Evolutionary conservation across 2,329 filamentous ascomycete species (phyloP), one percentile per base, ranked within the genome.

Genomic region (Xylariaceae sp.): DNA sequence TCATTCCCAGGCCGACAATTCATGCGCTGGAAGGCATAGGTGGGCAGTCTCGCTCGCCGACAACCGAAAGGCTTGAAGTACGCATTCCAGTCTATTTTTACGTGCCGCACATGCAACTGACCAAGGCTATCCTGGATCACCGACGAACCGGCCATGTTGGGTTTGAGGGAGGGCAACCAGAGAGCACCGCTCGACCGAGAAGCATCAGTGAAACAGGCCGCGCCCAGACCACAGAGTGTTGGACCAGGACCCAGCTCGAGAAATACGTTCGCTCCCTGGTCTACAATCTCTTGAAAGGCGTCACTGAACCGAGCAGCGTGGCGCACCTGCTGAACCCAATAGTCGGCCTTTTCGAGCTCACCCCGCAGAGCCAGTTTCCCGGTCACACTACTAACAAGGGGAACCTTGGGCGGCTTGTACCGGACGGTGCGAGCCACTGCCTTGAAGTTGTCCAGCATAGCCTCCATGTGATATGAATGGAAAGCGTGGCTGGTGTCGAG

Each of bases 21-120:
- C 16, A 34, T 32, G 19, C 55, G 48, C 27, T 59, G 56, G 38
- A 61, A 61, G 14, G 55, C 52, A 34, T 61, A 60, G 1, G 57
- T 58, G 9, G 59, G 57, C 21, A 60, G 41, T 19, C 48, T 31
- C n/a, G 61, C 49, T 3, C 55, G 46, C 14, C 43, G 42, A 33
- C 50, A 58, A 33, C 37, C 44, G 38, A 55, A 55, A 3, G 54
- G 52, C 14, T 44, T 29, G 36, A 59, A 60, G 43, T 56, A 59
- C 23, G 47, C 50, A 6, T 18, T 13, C 60, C 59, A 63, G 40
- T 59, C 40, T n/a, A 62, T 40, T 3, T 36, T 17, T 8, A 57
- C 44, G 27, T 54, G 43, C 4, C 48, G 47, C 29, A 45, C 15
- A 45, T 61, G 53, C n/a, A 60, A 46, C 13, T 50, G 33, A 3